Evolutionary conservation across 192 early-diverging fungal genomes (phyloP).

Genomic region (Pecoramyces ruminantium): DNA sequence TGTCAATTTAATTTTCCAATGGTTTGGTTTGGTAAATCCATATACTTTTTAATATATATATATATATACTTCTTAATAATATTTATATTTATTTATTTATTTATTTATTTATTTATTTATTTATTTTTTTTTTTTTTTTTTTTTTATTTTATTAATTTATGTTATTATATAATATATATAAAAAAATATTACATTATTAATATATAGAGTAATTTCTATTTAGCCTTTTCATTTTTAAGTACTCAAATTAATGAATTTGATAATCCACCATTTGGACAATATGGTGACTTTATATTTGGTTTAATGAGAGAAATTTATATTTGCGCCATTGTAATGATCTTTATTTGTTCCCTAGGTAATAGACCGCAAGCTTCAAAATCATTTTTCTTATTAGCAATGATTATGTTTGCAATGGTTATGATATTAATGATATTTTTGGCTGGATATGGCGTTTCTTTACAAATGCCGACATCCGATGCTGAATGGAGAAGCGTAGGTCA

Average conservation of each 20-base stretch:
- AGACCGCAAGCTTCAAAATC: slow-evolving; percentile 74
- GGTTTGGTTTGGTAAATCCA: slow-evolving; percentile 62
- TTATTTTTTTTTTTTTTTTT: no score
- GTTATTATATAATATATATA: no score
- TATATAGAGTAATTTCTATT: slow-evolving; percentile 66
- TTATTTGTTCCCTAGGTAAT: slow-evolving; percentile 90
- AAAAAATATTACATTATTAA: no score
- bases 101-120: no score
- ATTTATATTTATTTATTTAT: no score
- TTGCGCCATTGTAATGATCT: slow-evolving; percentile 59
- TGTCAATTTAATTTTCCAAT: slow-evolving; percentile 67
- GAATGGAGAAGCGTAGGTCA: not conserved
- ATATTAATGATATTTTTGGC: slow-evolving; percentile 54
- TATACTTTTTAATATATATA: no score
- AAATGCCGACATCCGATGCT: not conserved
- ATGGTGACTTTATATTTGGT: slow-evolving; percentile 41
- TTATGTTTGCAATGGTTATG: slow-evolving; percentile 79
- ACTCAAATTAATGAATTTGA: slow-evolving; percentile 16
- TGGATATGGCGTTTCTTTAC: not conserved
- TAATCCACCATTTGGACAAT: slow-evolving; percentile 11
- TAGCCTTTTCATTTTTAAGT: slow-evolving; percentile 70
- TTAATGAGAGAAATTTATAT: slow-evolving; percentile 61
- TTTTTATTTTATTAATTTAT: no score
- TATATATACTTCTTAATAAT: no score
- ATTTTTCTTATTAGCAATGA: slow-evolving; percentile 52